These are phyloP conservation scores for Paxillus rubicundulus DNA, from an alignment of 768 basidiomycete genomes.

Conservation along the genomic window DNA sequence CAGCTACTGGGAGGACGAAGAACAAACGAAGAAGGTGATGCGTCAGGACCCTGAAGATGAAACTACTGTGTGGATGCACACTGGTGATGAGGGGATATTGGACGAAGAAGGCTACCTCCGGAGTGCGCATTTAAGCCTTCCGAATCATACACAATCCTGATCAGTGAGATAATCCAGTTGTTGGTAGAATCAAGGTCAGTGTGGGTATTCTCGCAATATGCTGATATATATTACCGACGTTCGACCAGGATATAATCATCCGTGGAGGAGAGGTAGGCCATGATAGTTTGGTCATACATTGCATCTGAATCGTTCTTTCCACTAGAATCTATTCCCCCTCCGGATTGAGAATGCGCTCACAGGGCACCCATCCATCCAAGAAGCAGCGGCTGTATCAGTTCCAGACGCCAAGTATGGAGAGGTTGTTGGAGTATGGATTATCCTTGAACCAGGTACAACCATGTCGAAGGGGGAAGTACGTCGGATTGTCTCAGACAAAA, in stretches of 20 bases:
- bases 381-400: slow-evolving; percentile 73
- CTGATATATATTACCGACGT: slow-evolving; percentile 1
- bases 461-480: slow-evolving; percentile 54
- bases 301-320: not conserved
- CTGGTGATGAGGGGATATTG: slow-evolving; percentile 78
- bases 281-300: not conserved
- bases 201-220: not conserved
- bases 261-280: slow-evolving; percentile 72
- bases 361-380: slow-evolving; percentile 52
- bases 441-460: slow-evolving; percentile 39
- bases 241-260: slow-evolving; percentile 71
- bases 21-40: slow-evolving; percentile 63
- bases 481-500: slow-evolving; percentile 47
- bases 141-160: not conserved
- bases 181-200: slow-evolving; percentile 73
- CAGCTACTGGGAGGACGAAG: slow-evolving; percentile 77
- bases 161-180: slow-evolving; percentile 48
- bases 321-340: slow-evolving; percentile 79
- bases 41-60: slow-evolving; percentile 45
- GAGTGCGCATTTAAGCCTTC: slow-evolving; percentile 42
- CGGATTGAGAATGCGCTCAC: slow-evolving; percentile 79
- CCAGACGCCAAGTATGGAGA: slow-evolving; percentile 70
- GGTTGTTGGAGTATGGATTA: slow-evolving; percentile 79
- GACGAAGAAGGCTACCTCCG: slow-evolving; percentile 78
- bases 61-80: slow-evolving; percentile 76